A percentile compares a stretch with the other conserved stretches of the same genome.
Evolutionary conservation across 1,284 basidiomycete species (phyloP).

Genomic region (Leccinum solheimii): DNA sequence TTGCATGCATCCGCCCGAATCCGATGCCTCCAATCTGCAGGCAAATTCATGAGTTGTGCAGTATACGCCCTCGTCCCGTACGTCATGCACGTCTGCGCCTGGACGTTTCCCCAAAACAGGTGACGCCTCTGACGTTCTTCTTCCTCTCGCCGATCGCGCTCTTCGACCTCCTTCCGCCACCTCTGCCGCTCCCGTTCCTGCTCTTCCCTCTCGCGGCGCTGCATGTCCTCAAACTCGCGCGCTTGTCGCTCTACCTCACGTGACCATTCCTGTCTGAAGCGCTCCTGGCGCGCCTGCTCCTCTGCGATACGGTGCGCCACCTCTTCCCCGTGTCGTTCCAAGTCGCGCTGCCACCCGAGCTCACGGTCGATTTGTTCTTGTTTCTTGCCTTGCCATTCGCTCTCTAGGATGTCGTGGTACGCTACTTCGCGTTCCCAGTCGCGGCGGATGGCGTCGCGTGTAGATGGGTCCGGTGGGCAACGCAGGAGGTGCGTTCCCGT

Average conservation of each 20-base stretch:
- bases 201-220: neutral
- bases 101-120: constrained; percentile 25
- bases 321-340: neutral
- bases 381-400: constrained; percentile 1
- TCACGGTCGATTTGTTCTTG: neutral
- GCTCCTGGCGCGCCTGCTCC: neutral
- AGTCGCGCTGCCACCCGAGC: neutral
- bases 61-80: constrained; percentile 30
- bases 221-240: neutral
- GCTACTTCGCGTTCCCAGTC: constrained; percentile 1
- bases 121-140: constrained; percentile 21
- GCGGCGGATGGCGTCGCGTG: constrained; percentile 1
- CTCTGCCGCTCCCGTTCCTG: neutral
- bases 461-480: constrained; percentile 3
- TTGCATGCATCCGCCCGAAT: constrained; percentile 22
- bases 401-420: neutral
- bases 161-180: constrained; percentile 16
- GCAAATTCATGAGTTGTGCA: constrained; percentile 26
- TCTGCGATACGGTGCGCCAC: neutral
- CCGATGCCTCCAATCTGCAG: constrained; percentile 15
- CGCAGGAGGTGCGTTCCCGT: neutral
- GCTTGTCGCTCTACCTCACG: neutral
- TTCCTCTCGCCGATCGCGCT: constrained; percentile 24
- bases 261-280: neutral
- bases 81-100: constrained; percentile 20